A percentile compares a stretch with the other conserved stretches of the same genome.
Conservation (phyloP, 2,329 filamentous ascomycete genomes). For the Neofusicoccum sp. region DNA sequence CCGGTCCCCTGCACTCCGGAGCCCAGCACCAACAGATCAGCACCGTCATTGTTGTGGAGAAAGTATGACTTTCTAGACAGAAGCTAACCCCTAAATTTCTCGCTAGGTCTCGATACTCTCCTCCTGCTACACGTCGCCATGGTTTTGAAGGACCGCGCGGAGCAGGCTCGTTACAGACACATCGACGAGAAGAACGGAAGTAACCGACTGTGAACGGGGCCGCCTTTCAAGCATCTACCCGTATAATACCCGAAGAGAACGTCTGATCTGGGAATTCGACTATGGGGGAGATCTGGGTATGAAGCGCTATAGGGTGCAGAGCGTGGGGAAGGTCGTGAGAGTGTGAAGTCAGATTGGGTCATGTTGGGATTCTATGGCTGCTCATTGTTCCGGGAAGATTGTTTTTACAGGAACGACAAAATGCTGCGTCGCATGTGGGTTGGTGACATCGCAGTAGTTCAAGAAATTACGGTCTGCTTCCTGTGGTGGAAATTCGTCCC, state of each 20-base stretch:
- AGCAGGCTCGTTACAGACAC: conserved; percentile 72
- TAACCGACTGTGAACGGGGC: not conserved
- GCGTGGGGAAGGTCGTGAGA: too few relatives aligned
- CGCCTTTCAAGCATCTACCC: not conserved
- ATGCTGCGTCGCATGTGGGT: too few relatives aligned
- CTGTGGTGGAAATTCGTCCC: too few relatives aligned
- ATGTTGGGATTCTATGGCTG: too few relatives aligned
- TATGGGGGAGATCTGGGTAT: too few relatives aligned
- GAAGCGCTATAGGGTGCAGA: too few relatives aligned
- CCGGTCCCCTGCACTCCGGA: too few relatives aligned
- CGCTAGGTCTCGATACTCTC: conserved; percentile 51
- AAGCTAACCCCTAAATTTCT: not conserved
- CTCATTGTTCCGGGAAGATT: too few relatives aligned
- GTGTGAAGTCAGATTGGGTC: too few relatives aligned
- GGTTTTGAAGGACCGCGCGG: conserved; percentile 76
- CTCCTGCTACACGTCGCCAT: conserved; percentile 71
- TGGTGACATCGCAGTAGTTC: too few relatives aligned
- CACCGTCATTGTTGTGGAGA: not conserved
- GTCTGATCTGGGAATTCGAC: not conserved
- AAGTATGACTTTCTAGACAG: not conserved
- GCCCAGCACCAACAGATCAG: not conserved
- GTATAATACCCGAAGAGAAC: not conserved
- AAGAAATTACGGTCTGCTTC: too few relatives aligned
- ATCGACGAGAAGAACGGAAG: conserved; percentile 75
- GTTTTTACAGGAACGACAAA: too few relatives aligned